A percentile compares a stretch with the other conserved stretches of the same genome.
phyloP scores from a whole-genome alignment of 768 basidiomycete genomes.

The Suillus sp. region DNA sequence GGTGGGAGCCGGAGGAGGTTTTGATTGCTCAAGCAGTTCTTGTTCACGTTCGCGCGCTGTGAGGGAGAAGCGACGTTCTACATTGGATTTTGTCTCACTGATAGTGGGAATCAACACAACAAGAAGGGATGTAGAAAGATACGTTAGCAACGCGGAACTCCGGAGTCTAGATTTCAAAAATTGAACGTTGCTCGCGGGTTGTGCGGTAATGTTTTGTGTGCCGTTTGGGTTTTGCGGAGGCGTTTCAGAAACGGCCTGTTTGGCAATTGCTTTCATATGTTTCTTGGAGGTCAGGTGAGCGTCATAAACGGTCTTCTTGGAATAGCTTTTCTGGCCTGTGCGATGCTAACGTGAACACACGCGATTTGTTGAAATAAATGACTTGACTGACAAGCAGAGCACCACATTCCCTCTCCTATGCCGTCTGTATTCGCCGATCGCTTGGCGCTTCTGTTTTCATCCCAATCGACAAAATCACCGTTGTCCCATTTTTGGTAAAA shows the following conservation, averaged over 20 bases:
- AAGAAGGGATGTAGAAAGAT: conserved; percentile 70
- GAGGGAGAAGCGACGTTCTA: conserved; percentile 93
- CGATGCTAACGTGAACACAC: conserved; percentile 8
- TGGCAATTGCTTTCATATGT: conserved; percentile 88
- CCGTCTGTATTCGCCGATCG: conserved; percentile 43
- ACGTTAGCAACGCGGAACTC: conserved; percentile 69
- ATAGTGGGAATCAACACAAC: conserved; percentile 62
- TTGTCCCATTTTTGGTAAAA: conserved; percentile 84
- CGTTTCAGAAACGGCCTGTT: conserved; percentile 52
- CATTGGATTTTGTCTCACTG: conserved; percentile 92
- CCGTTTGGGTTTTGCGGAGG: conserved; percentile 39
- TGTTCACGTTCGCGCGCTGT: conserved; percentile 98
- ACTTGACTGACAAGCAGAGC: conserved; percentile 78
- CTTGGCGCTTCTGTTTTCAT: conserved; percentile 46
- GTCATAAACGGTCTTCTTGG: conserved; percentile 97
- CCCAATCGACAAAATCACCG: conserved; percentile 77
- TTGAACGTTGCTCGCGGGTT: conserved; percentile 36
- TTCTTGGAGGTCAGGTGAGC: conserved; percentile 96
- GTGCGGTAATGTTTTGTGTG: conserved; percentile 24
- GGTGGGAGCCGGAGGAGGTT: conserved; percentile 50
- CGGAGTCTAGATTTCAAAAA: conserved; percentile 52
- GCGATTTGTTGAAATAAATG: conserved; percentile 10
- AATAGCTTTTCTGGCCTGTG: conserved; percentile 89
- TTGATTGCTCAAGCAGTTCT: conserved; percentile 75
- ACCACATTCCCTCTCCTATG: conserved; percentile 82